A percentile compares a stretch with the other conserved stretches of the same genome.
These are phyloP conservation scores for Sugiyamaella lignohabitans DNA, from an alignment of 805 yeast species.

Conservation along the genomic window DNA sequence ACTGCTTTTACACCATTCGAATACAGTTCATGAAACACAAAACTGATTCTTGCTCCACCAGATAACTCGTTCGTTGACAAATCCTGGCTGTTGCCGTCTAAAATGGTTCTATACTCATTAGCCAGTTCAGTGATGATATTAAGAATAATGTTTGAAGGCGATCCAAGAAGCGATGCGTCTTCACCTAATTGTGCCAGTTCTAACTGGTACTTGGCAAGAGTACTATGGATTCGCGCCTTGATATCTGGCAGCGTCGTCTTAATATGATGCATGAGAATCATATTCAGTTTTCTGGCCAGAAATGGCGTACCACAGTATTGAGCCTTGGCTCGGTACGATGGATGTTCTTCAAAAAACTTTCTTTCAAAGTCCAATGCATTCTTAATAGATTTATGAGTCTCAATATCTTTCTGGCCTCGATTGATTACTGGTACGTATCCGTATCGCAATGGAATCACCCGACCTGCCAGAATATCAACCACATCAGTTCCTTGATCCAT, in stretches of 20 bases:
- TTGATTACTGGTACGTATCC: slow-evolving; percentile 97
- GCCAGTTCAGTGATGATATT: slow-evolving; percentile 88
- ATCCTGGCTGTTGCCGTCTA: slow-evolving; percentile 91
- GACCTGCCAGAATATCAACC: slow-evolving; percentile 87
- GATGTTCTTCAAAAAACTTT: slow-evolving; percentile 76
- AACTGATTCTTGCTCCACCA: slow-evolving; percentile 97
- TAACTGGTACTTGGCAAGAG: slow-evolving; percentile 73
- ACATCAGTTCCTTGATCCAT: slow-evolving; percentile 99
- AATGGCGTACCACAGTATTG: slow-evolving; percentile 98
- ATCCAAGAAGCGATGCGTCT: slow-evolving; percentile 60
- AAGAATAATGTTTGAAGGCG: slow-evolving; percentile 83
- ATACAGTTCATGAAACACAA: slow-evolving; percentile 94
- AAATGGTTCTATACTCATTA: slow-evolving; percentile 82
- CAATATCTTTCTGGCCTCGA: slow-evolving; percentile 96
- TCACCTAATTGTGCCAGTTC: slow-evolving; percentile 81
- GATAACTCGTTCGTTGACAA: slow-evolving; percentile 82
- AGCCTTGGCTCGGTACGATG: slow-evolving; percentile 86
- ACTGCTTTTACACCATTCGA: slow-evolving; percentile 85
- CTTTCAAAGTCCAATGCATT: slow-evolving; percentile 80
- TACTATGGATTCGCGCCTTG: slow-evolving; percentile 78
- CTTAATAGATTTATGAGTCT: slow-evolving; percentile 76
- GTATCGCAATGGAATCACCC: slow-evolving; percentile 89
- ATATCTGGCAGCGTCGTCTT: slow-evolving; percentile 86
- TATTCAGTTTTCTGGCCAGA: slow-evolving; percentile 84
- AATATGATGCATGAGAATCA: slow-evolving; percentile 83